Evolutionary conservation across 1,284 basidiomycete genomes (phyloP).

Genomic region (Fomitopsis pinicola): DNA sequence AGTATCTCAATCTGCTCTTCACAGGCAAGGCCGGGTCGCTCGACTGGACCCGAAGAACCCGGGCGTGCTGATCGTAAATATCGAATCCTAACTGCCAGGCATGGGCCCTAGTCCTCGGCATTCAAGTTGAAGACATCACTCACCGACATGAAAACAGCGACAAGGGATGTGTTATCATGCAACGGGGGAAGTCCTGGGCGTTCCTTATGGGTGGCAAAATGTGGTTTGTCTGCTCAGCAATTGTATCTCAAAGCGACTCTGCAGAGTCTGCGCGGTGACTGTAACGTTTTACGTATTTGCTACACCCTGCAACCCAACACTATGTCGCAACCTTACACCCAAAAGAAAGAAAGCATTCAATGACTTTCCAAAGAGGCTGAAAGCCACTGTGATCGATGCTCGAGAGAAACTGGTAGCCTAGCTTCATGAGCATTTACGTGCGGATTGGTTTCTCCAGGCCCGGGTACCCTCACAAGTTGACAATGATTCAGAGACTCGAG

Average conservation of each 20-base stretch:
- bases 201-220: neutral
- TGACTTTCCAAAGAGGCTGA: no score
- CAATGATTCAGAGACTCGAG: no score
- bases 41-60: slow-evolving; percentile 79
- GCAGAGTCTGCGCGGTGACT: neutral
- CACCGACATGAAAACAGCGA: slow-evolving; percentile 47
- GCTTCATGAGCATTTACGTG: no score
- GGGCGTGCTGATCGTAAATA: slow-evolving; percentile 83
- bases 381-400: no score
- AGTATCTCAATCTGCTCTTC: neutral
- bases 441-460: no score
- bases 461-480: no score
- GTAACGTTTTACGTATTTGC: neutral
- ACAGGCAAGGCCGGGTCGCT: slow-evolving; percentile 70
- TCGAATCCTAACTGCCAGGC: slow-evolving; percentile 45
- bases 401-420: no score
- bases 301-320: no score
- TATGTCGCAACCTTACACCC: no score
- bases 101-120: slow-evolving; percentile 41
- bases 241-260: neutral
- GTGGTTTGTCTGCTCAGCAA: neutral
- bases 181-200: slow-evolving; percentile 11
- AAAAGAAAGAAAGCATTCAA: no score
- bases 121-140: slow-evolving; percentile 50
- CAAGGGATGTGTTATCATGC: slow-evolving; percentile 73